These are phyloP conservation scores for Moesziomyces globuligerus DNA, from an alignment of 1,284 basidiomycete species.

Conservation along the genomic window DNA sequence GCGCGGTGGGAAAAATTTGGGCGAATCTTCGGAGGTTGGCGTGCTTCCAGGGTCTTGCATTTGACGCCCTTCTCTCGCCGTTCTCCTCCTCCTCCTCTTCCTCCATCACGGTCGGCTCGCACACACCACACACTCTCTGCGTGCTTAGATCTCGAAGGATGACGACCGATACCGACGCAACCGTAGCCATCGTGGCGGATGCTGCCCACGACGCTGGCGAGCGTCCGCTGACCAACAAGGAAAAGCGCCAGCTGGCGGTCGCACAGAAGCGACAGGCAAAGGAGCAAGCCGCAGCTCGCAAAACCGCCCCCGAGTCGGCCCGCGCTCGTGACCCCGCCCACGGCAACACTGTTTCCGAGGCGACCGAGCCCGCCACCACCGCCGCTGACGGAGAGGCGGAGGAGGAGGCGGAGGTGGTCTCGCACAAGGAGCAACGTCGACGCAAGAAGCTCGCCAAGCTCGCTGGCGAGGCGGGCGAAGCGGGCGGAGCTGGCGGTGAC, in stretches of 20 bases:
- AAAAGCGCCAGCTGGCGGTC: slow-evolving; percentile 49
- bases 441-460: slow-evolving; percentile 42
- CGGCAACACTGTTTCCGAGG: neutral
- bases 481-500: no score
- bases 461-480: slow-evolving; percentile 6
- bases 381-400: slow-evolving; percentile 73
- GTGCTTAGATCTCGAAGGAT: no score
- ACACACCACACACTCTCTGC: no score
- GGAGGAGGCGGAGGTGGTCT: slow-evolving; percentile 52
- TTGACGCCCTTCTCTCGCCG: neutral
- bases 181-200: no score
- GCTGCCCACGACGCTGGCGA: no score
- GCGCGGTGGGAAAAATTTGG: slow-evolving; percentile 12
- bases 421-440: slow-evolving; percentile 63
- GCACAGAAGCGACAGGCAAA: slow-evolving; percentile 43
- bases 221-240: slow-evolving; percentile 55
- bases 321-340: neutral
- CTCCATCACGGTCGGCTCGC: no score
- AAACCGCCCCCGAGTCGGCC: neutral
- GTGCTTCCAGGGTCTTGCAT: slow-evolving; percentile 1
- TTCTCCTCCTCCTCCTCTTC: neutral
- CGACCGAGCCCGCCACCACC: slow-evolving; percentile 71
- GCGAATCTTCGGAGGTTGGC: neutral
- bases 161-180: no score
- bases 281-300: slow-evolving; percentile 22